Percentiles rank a stretch among this genome's conserved stretches.
Evolutionary conservation across 345 rosid species (phyloP).

Genomic region (Combretum micranthum): DNA sequence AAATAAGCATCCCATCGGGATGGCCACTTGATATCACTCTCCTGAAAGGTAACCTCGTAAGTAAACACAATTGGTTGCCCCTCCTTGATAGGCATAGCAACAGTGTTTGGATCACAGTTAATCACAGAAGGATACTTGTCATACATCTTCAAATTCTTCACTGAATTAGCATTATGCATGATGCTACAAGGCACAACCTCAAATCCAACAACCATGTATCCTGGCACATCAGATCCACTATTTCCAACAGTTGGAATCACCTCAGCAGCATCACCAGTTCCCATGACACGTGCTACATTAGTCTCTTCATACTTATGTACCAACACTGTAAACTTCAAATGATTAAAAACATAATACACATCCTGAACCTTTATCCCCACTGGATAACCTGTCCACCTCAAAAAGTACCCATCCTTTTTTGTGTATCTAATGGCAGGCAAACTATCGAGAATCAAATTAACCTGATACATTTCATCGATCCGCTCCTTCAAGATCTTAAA

Average conservation of each 20-base stretch:
- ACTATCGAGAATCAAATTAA: conserved; percentile 74
- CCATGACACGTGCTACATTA: conserved; percentile 72
- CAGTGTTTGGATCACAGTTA: conserved; percentile 65
- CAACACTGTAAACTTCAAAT: conserved; percentile 81
- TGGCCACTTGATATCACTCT: conserved; percentile 85
- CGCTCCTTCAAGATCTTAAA: conserved; percentile 69
- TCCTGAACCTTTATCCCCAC: conserved; percentile 70
- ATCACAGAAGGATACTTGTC: conserved; percentile 52
- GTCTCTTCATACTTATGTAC: conserved; percentile 80
- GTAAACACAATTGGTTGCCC: conserved; percentile 66
- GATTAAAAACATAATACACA: conserved; percentile 69
- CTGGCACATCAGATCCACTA: conserved; percentile 34
- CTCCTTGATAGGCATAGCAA: conserved; percentile 62
- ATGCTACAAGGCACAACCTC: conserved; percentile 79
- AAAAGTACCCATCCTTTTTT: conserved; percentile 45
- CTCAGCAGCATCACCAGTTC: conserved; percentile 84
- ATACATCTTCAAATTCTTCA: conserved; percentile 51
- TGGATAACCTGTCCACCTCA: conserved; percentile 86
- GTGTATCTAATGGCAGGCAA: conserved; percentile 76
- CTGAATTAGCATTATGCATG: conserved; percentile 40
- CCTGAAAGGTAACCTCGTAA: conserved; percentile 65
- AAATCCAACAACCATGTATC: conserved; percentile 86
- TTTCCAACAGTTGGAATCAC: conserved; percentile 42
- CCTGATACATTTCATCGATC: conserved; percentile 88
- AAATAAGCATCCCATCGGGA: conserved; percentile 70